Base-by-base conservation (phyloP, 2,329 filamentous ascomycete genomes). In the Magnaporthiopsis incrustans region DNA sequence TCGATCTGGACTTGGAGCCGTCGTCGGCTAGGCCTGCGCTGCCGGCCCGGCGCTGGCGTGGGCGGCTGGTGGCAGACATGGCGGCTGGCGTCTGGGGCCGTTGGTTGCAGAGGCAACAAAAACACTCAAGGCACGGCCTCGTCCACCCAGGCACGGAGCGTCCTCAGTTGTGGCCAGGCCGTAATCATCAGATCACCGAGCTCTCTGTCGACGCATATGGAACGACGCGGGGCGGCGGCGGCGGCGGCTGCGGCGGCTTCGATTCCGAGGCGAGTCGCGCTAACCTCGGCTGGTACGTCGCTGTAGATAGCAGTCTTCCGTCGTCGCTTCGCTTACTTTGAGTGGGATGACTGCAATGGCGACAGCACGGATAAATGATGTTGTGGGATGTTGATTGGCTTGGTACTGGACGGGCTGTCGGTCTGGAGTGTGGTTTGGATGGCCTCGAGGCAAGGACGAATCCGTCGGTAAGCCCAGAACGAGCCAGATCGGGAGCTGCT, bases 1-100 rank as follows among this genome's bases (percentile, higher is more conserved):
- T 67, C 12, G 71, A 68, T 32, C 68, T 66, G 18, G 68, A 60
- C 3, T 60, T n/a, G 32, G 71, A 67, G 35, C 68, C 67, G 44
- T 70, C 70, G 25, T 67, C 64, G 63, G 71, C 69, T 56, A 71
- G 70, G 64, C 70, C 71, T 25, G 72, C 69, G 66, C 73, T 76
- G 62, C 74, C 73, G 38, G 76, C 74, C 60, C 79, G 81, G 64
- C 82, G 79, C 67, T 82, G 83, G 65, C 83, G 81, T 63, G 82
- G 79, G 32, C 82, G 81, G 38, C 38, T 63, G 33, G 57, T 4
- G 18, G 53, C 53, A 35, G 56, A 35, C 62, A 63, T 63, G 33
- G 53, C 50, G 14, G 38, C 25, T n/a, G 62, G 15, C 18, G 22
- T 35, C 14, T 22, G 44, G 22, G 44, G 33, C 26, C 57, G 62